phyloP scores from a whole-genome alignment of 2,329 filamentous ascomycete species.

The Penicillium corylophilum region DNA sequence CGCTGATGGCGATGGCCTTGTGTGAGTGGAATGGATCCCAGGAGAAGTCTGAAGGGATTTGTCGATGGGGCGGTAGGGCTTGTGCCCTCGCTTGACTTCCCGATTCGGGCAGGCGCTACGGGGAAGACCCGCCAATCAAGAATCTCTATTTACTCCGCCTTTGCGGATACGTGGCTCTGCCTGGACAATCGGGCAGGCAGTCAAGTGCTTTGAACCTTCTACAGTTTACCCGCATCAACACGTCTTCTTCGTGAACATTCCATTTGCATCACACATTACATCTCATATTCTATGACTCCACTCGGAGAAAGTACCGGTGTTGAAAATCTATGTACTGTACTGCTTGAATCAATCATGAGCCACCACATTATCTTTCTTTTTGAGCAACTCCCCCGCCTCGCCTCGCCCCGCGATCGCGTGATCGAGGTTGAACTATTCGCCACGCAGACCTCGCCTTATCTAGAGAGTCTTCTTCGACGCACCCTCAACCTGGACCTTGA shows the following conservation, averaged over 20 bases:
- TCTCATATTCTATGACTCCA: constrained; percentile 13
- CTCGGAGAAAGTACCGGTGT: constrained; percentile 6
- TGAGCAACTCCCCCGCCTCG: neutral
- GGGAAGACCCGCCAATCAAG: constrained; percentile 18
- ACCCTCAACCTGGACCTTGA: constrained; percentile 25
- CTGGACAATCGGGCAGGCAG: constrained; percentile 11
- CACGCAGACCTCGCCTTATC: constrained; percentile 4
- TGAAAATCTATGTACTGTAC: constrained; percentile 19
- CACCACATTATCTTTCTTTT: constrained; percentile 3
- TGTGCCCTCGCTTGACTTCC: constrained; percentile 41
- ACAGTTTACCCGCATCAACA: neutral
- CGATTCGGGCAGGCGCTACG: constrained; percentile 21
- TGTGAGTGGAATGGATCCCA: constrained; percentile 35
- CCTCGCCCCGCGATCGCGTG: constrained; percentile 7
- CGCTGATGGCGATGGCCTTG: constrained; percentile 45
- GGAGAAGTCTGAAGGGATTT: constrained; percentile 37
- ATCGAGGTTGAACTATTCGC: constrained; percentile 17
- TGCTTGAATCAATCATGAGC: constrained; percentile 17
- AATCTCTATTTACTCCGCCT: neutral
- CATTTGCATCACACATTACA: constrained; percentile 15
- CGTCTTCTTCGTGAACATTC: neutral
- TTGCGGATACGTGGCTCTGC: constrained; percentile 9
- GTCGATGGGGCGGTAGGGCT: constrained; percentile 33
- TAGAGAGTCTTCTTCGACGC: constrained; percentile 29
- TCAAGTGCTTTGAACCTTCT: constrained; percentile 13